phyloP scores from a whole-genome alignment of 2,329 filamentous ascomycete species.

The Aspergillaceae sp. region DNA sequence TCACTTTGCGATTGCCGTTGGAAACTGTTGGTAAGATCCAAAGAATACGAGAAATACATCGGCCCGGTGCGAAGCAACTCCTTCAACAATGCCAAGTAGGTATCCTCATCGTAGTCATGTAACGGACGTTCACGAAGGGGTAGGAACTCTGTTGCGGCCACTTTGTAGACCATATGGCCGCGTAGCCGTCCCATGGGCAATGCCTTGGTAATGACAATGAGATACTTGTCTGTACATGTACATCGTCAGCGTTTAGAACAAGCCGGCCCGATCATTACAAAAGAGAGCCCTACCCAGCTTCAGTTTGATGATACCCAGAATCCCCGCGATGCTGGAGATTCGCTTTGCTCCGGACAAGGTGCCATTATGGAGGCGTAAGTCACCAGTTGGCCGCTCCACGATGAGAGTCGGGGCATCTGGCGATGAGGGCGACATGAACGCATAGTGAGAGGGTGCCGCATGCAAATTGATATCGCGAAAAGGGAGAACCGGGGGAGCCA shows the following conservation, averaged over 20 bases:
- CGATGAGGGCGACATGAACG: slow-evolving; percentile 91
- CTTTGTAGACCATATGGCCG: slow-evolving; percentile 93
- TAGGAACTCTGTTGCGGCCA: slow-evolving; percentile 83
- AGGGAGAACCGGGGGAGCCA: slow-evolving; percentile 46
- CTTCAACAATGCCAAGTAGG: slow-evolving; percentile 74
- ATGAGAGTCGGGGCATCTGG: slow-evolving; percentile 80
- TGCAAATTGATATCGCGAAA: slow-evolving; percentile 97
- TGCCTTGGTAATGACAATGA: slow-evolving; percentile 91
- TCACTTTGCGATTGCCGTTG: slow-evolving; percentile 81
- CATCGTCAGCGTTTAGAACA: slow-evolving; percentile 7
- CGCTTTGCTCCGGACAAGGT: slow-evolving; percentile 67
- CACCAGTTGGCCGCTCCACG: slow-evolving; percentile 84
- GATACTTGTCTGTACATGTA: slow-evolving; percentile 67
- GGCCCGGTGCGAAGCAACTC: slow-evolving; percentile 72
- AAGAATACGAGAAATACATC: slow-evolving; percentile 97
- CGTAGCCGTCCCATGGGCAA: slow-evolving; percentile 83
- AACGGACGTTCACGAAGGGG: slow-evolving; percentile 87
- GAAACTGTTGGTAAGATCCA: slow-evolving; percentile 94
- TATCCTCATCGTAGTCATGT: slow-evolving; percentile 89
- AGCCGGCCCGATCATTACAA: too few relatives aligned
- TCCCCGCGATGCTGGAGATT: slow-evolving; percentile 89
- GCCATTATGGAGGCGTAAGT: slow-evolving; percentile 76
- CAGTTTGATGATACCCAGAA: slow-evolving; percentile 86
- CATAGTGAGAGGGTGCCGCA: slow-evolving; percentile 83
- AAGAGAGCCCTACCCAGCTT: slow-evolving; percentile 61